Base-by-base conservation (phyloP, 164 flowering plant genomes). In the Magnolia changhungtana region DNA sequence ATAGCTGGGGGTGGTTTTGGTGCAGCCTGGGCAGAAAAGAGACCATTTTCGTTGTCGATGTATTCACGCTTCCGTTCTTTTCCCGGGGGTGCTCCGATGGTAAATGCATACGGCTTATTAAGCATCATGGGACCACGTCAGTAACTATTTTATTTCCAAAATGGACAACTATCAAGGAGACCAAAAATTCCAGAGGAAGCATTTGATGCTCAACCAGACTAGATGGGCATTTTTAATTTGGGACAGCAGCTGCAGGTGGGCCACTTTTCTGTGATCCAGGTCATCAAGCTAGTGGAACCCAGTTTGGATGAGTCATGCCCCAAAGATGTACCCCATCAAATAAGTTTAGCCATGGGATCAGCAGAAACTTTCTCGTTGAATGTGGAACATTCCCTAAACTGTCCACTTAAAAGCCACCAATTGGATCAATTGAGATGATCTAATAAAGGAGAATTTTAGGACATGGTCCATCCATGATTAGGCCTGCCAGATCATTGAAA, bases 21-120 rank as follows among this genome's bases (percentile, higher is more conserved):
- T 70, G 98, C 88, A 80, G 98, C 98, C 81, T 95, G 97, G 51
- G 97, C 97, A 80, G 98, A 93, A 78, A 95, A 95, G n/a, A 93
- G 78, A 52, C 98, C 98, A 83, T 95, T 95, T 65, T 96, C 84
- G 76, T 87, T 94, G 85, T 94, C 98, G 14, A 88, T 96, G 80
- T 83, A 90, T 0, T 94, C 96, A n/a, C 96, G 90, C 84, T 90
- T 95, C 79, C 98, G 80, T 80, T 93, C 98, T 83, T 89, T 93
- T 14, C 99, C 99, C 0, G 99, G 97, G 51, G 89, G 76, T 70
- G 92, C 86, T 77, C 99, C 99, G 65, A 95, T 92, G 81, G 85
- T 92, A 88, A 95, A 95, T 80, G 78, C 93, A 75, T 95, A 93
- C 19, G 97, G 94, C 99, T 95, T 84, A 79, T 81, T 81, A 76